These are phyloP conservation scores for Camelina sativa DNA, from an alignment of 345 rosid species.

Conservation along the genomic window DNA sequence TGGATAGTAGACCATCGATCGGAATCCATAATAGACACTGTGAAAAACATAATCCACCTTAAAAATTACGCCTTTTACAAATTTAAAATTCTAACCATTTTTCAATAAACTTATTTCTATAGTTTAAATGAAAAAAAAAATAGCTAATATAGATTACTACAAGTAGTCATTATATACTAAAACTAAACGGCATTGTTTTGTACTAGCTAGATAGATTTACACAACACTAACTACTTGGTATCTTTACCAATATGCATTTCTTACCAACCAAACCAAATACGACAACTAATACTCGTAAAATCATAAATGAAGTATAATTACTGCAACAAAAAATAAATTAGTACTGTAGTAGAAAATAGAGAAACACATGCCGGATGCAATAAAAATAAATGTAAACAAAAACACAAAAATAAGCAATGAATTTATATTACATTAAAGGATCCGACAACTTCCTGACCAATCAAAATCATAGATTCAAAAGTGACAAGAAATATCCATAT, in stretches of 20 bases:
- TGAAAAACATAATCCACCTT: constrained; percentile 4
- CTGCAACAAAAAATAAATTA: constrained; percentile 15
- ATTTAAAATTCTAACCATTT: neutral
- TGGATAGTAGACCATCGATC: neutral
- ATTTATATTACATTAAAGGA: constrained; percentile 19
- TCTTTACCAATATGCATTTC: neutral
- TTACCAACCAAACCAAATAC: constrained; percentile 14
- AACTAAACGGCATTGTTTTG: no score
- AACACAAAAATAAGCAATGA: neutral
- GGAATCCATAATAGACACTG: neutral
- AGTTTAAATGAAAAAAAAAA: neutral
- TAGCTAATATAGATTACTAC: neutral
- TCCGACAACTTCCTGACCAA: constrained; percentile 36
- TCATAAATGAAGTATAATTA: constrained; percentile 18
- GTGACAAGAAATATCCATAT: constrained; percentile 35
- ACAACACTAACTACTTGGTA: neutral
- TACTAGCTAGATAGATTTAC: neutral
- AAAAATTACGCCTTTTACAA: neutral
- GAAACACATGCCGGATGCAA: neutral
- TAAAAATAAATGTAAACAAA: neutral
- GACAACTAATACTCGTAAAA: neutral
- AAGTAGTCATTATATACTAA: no score
- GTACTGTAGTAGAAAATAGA: neutral
- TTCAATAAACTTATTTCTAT: neutral
- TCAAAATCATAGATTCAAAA: constrained; percentile 32